Evolutionary conservation across 2,329 filamentous ascomycete genomes (phyloP).

Genomic region (Diplodia seriata): DNA sequence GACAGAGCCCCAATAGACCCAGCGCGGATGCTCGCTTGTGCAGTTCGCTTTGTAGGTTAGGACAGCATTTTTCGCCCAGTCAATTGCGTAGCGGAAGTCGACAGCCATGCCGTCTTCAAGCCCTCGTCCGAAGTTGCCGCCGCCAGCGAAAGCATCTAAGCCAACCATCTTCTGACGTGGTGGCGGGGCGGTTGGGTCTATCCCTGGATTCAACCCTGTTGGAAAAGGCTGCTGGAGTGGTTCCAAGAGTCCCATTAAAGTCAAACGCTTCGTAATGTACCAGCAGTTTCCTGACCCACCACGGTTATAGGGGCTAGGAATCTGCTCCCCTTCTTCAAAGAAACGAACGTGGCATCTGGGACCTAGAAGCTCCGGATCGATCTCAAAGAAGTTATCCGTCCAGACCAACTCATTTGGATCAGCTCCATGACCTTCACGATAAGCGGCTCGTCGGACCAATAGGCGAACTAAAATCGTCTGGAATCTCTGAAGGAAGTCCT

Average conservation of each 20-base stretch:
- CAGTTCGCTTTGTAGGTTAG: slow-evolving; percentile 77
- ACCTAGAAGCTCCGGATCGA: slow-evolving; percentile 52
- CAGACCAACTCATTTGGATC: slow-evolving; percentile 66
- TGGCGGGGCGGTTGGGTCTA: slow-evolving; percentile 52
- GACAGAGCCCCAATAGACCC: slow-evolving; percentile 73
- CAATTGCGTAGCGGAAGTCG: slow-evolving; percentile 71
- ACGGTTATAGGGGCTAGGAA: slow-evolving; percentile 70
- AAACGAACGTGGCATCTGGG: slow-evolving; percentile 65
- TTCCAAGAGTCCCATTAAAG: background rate
- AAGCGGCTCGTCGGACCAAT: slow-evolving; percentile 57
- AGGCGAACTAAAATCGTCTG: slow-evolving; percentile 56
- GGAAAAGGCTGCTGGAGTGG: slow-evolving; percentile 26
- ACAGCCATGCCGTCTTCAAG: slow-evolving; percentile 74
- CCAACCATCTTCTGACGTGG: slow-evolving; percentile 50
- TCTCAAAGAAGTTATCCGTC: slow-evolving; percentile 54
- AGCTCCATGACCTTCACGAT: slow-evolving; percentile 49
- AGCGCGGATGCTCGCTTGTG: slow-evolving; percentile 48
- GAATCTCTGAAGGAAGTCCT: slow-evolving; percentile 46
- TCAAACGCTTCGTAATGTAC: slow-evolving; percentile 60
- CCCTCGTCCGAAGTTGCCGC: slow-evolving; percentile 77
- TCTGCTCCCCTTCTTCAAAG: slow-evolving; percentile 53
- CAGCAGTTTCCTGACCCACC: slow-evolving; percentile 72
- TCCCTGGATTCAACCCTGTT: slow-evolving; percentile 60
- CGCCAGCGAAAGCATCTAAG: slow-evolving; percentile 78
- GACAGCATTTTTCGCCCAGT: slow-evolving; percentile 68